Evolutionary conservation across 768 basidiomycete species (phyloP).

Genomic region (Trametes gibbosa): DNA sequence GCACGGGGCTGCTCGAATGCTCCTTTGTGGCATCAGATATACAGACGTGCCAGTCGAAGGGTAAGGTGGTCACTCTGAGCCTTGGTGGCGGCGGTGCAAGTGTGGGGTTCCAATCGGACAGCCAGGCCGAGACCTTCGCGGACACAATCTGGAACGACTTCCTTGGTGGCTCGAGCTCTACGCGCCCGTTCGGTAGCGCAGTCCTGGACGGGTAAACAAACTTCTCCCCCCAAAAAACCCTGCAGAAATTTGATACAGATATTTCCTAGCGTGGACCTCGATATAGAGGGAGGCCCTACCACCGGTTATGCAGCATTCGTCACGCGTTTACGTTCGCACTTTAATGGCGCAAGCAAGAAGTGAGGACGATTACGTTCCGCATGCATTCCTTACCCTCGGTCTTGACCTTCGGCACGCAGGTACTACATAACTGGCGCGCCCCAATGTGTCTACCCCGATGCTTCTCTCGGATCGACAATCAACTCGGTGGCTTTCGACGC

Average conservation of each 20-base stretch:
- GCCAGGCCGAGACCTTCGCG: conserved; percentile 37
- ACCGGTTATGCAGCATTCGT: conserved; percentile 37
- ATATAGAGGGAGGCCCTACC: conserved; percentile 36
- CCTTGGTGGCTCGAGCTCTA: conserved; percentile 43
- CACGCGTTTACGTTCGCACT: conserved; percentile 34
- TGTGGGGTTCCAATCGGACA: conserved; percentile 38
- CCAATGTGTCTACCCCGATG: conserved; percentile 39
- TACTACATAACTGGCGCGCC: conserved; percentile 39
- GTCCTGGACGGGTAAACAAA: conserved; percentile 42
- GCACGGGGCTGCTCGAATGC: conserved; percentile 41
- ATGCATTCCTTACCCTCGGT: not conserved
- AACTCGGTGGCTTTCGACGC: conserved; percentile 39
- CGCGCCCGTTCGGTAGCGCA: conserved; percentile 44
- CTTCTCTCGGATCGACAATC: conserved; percentile 33
- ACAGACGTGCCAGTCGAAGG: conserved; percentile 41
- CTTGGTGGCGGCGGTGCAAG: conserved; percentile 43
- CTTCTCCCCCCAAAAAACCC: not conserved
- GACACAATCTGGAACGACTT: conserved; percentile 43
- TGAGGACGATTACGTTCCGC: conserved; percentile 19
- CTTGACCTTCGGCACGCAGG: conserved; percentile 18
- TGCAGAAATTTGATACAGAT: not conserved
- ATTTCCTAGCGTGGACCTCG: conserved; percentile 34
- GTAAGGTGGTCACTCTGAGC: conserved; percentile 47
- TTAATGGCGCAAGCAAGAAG: conserved; percentile 35
- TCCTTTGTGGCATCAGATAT: conserved; percentile 40